Base-by-base conservation (phyloP, 1,284 basidiomycete genomes). In the Leccinum proximum region DNA sequence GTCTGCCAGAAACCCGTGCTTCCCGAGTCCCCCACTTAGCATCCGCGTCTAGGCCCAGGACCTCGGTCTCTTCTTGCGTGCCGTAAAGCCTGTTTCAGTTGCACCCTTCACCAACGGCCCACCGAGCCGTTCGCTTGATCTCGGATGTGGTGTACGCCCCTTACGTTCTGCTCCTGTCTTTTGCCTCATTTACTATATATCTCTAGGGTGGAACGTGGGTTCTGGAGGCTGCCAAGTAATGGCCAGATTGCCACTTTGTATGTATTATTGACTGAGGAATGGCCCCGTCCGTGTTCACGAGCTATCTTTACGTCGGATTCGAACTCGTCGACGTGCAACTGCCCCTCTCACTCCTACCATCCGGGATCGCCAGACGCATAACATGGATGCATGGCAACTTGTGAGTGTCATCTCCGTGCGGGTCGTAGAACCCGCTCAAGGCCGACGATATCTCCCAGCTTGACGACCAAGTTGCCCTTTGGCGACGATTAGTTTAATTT, bases 401-500 rank as follows among this genome's bases (percentile, higher is more conserved):
- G 89, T 91, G 72, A 68, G 86, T 77, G 14, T 65, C 66, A 2
- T 59, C 54, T 57, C 40, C 5, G 8, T 11, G 16, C 4, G 13
- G 10, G 14, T 16, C 58, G 22, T 38, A 33, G 18, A 57, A 35
- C 59, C 57, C 18, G n/a, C 60, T 61, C 30, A 45, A 64, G 65
- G 65, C 40, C 38, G n/a, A 38, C 42, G 8, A 37, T 26, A 16
- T 58, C 26, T 22, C 56, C 33, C 67, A 92, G 90, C 74, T 74
- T 92, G 68, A 88, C 89, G 50, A 89, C 84, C 9, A 87, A 82
- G 68, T 79, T 92, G 13, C 90, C 90, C 1, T 92, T 91, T 70
- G 88, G 90, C 16, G 90, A 92, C 64, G 88, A 91, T 66, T 84
- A 88, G 68, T 92, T 92, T 67, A 90, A 92, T 72, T 84, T 88